Evolutionary conservation across 768 basidiomycete species (phyloP).

Genomic region (Baorangia bicolor): DNA sequence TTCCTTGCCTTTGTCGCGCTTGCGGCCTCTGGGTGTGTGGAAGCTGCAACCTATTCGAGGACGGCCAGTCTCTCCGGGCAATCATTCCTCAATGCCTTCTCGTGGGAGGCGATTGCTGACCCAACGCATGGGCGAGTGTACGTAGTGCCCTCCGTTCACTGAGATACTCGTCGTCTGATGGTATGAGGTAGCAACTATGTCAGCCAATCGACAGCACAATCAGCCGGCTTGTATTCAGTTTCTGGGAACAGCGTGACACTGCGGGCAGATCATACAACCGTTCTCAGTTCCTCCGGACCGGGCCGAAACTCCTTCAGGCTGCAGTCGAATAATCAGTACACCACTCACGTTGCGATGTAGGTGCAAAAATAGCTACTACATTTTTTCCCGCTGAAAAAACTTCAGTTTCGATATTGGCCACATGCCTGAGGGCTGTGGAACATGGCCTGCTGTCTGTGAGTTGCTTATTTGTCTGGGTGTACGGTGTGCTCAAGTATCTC

Average conservation of each 20-base stretch:
- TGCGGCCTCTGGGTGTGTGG: conserved; percentile 2
- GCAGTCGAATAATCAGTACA: conserved; percentile 30
- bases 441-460: conserved; percentile 39
- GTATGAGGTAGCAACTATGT: conserved; percentile 41
- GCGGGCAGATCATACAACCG: conserved; percentile 34
- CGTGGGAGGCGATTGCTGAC: conserved; percentile 31
- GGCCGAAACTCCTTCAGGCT: conserved; percentile 40
- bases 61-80: conserved; percentile 48
- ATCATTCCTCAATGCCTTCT: conserved; percentile 42
- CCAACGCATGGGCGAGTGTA: conserved; percentile 38
- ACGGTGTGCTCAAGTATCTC: neutral
- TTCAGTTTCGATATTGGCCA: conserved; percentile 35
- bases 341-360: conserved; percentile 35
- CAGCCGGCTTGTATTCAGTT: conserved; percentile 57
- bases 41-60: conserved; percentile 46
- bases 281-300: conserved; percentile 27
- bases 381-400: neutral
- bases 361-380: neutral
- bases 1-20: conserved; percentile 7
- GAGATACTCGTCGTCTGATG: neutral
- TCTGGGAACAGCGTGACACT: conserved; percentile 39
- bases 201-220: conserved; percentile 44
- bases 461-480: neutral
- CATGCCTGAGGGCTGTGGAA: conserved; percentile 41
- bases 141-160: neutral